phyloP scores from a whole-genome alignment of 805 yeast species.

The Sugiyamaella valdiviana region DNA sequence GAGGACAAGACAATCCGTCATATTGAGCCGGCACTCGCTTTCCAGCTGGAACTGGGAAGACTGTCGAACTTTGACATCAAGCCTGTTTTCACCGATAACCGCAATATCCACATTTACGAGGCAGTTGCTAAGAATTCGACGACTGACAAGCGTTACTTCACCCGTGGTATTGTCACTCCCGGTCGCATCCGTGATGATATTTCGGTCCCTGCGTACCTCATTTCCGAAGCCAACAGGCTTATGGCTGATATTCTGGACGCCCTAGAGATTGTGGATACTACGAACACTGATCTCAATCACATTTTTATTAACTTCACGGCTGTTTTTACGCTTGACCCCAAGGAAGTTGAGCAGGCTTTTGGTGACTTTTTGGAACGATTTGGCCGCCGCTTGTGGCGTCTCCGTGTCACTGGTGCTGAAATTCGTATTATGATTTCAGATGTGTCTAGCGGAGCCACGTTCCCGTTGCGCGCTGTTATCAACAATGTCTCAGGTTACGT shows the following conservation, averaged over 20 bases:
- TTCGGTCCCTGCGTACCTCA: slow-evolving; percentile 86
- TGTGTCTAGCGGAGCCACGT: slow-evolving; percentile 81
- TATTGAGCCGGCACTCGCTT: slow-evolving; percentile 96
- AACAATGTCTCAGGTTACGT: slow-evolving; percentile 97
- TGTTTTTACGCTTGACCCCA: slow-evolving; percentile 87
- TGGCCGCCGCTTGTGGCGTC: slow-evolving; percentile 93
- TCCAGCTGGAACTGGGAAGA: slow-evolving; percentile 92
- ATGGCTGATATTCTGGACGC: slow-evolving; percentile 96
- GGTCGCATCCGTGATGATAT: slow-evolving; percentile 92
- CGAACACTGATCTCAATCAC: slow-evolving; percentile 93
- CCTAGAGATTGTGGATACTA: slow-evolving; percentile 86
- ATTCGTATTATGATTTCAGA: slow-evolving; percentile 93
- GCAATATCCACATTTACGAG: slow-evolving; percentile 96
- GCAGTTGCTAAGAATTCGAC: slow-evolving; percentile 92
- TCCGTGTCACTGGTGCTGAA: slow-evolving; percentile 96
- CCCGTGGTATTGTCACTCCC: slow-evolving; percentile 95
- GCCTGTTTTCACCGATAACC: slow-evolving; percentile 92
- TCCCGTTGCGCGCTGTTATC: slow-evolving; percentile 94
- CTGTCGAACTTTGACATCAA: slow-evolving; percentile 90
- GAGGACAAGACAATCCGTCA: slow-evolving; percentile 96
- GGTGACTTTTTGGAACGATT: slow-evolving; percentile 97
- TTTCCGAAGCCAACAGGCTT: slow-evolving; percentile 92
- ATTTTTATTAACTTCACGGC: slow-evolving; percentile 96
- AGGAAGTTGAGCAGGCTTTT: slow-evolving; percentile 94
- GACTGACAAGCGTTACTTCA: slow-evolving; percentile 90